These are phyloP conservation scores for Podila minutissima DNA, from an alignment of 192 early-diverging fungal species.

Conservation along the genomic window DNA sequence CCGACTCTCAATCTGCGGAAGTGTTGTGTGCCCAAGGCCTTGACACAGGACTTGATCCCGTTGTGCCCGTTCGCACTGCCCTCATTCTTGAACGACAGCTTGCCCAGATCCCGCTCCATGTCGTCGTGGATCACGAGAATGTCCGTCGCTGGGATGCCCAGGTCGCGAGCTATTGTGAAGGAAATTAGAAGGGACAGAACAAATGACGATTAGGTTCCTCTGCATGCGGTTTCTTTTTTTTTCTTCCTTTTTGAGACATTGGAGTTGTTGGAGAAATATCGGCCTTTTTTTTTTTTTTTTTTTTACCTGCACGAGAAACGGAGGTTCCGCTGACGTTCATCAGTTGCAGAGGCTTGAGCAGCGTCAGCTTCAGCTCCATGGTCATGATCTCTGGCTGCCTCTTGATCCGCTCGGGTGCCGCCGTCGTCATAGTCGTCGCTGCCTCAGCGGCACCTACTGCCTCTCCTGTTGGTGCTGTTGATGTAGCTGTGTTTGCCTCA, in stretches of 20 bases:
- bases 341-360: slow-evolving; percentile 69
- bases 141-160: slow-evolving; percentile 53
- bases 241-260: not conserved
- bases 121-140: slow-evolving; percentile 80
- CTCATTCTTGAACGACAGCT: slow-evolving; percentile 63
- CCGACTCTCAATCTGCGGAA: slow-evolving; percentile 74
- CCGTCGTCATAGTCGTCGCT: not conserved
- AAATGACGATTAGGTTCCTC: not conserved
- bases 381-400: slow-evolving; percentile 7
- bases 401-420: slow-evolving; percentile 1
- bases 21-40: slow-evolving; percentile 55
- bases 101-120: slow-evolving; percentile 72
- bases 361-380: slow-evolving; percentile 54
- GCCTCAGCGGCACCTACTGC: not conserved
- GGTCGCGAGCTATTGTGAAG: slow-evolving; percentile 55
- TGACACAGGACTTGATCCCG: slow-evolving; percentile 74
- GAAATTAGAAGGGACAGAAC: not conserved
- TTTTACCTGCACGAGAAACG: slow-evolving; percentile 70
- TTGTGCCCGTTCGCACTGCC: slow-evolving; percentile 83
- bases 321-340: slow-evolving; percentile 78
- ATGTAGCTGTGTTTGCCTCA: not conserved
- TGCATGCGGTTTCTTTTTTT: not conserved
- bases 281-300: not conserved
- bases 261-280: too few relatives aligned
- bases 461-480: not conserved